Conservation (phyloP, 768 basidiomycete species). For the Panaeolus papilionaceus region DNA sequence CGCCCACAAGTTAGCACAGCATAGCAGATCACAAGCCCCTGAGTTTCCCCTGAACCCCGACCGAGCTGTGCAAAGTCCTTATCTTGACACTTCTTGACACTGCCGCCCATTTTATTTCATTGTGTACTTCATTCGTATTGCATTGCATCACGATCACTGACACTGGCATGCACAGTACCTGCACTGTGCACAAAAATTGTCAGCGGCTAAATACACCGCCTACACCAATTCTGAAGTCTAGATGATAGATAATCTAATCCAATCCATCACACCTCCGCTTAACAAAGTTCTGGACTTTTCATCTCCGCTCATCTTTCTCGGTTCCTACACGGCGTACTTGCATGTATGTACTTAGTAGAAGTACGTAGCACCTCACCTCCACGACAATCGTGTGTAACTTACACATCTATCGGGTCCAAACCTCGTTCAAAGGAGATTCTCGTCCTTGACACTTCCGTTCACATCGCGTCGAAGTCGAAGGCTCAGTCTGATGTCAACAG, state of each 20-base stretch:
- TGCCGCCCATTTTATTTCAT: not conserved
- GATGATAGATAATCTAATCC: not conserved
- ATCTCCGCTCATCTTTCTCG: not conserved
- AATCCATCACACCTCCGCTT: too few relatives aligned
- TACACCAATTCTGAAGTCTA: not conserved
- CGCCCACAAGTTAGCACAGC: not conserved
- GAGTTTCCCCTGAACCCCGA: slow-evolving; percentile 5
- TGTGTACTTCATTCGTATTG: too few relatives aligned
- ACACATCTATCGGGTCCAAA: too few relatives aligned
- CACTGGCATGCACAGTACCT: too few relatives aligned
- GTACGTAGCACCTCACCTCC: too few relatives aligned
- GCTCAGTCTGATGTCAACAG: not conserved
- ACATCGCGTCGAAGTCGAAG: not conserved
- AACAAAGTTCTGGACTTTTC: too few relatives aligned
- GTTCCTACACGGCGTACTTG: too few relatives aligned
- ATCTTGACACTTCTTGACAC: not conserved
- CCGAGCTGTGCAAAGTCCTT: not conserved
- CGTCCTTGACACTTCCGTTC: not conserved
- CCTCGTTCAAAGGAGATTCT: not conserved
- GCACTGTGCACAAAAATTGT: not conserved
- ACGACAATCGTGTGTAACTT: too few relatives aligned
- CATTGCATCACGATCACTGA: too few relatives aligned
- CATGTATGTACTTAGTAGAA: too few relatives aligned
- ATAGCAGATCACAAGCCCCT: not conserved
- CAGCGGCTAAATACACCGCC: not conserved